phyloP scores from a whole-genome alignment of 2,329 filamentous ascomycete genomes.

The Venturia asperata region DNA sequence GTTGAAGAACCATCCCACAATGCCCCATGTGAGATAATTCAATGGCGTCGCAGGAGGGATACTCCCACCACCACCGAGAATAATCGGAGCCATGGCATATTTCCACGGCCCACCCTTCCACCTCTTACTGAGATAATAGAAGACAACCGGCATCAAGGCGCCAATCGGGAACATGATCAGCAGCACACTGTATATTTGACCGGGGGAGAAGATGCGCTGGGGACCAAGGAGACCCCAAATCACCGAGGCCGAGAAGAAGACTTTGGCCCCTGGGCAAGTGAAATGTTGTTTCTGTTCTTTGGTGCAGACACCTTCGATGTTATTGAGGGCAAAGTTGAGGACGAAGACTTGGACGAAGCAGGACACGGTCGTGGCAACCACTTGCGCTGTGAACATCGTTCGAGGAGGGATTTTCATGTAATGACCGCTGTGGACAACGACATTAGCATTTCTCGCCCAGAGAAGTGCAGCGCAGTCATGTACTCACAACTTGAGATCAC shows the following conservation, averaged over 20 bases:
- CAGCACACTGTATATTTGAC: slow-evolving; percentile 54
- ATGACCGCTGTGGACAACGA: slow-evolving; percentile 23
- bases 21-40: slow-evolving; percentile 25
- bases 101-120: slow-evolving; percentile 42
- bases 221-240: slow-evolving; percentile 63
- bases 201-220: slow-evolving; percentile 55
- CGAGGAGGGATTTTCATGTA: slow-evolving; percentile 46
- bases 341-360: slow-evolving; percentile 44
- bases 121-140: slow-evolving; percentile 45
- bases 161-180: slow-evolving; percentile 55
- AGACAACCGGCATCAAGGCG: slow-evolving; percentile 45
- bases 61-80: slow-evolving; percentile 52
- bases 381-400: slow-evolving; percentile 45
- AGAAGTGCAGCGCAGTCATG: too few species aligned
- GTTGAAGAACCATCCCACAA: slow-evolving; percentile 28
- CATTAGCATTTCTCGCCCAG: too few species aligned
- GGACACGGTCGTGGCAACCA: slow-evolving; percentile 44
- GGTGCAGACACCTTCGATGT: slow-evolving; percentile 40
- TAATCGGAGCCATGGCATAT: slow-evolving; percentile 55
- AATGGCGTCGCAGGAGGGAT: slow-evolving; percentile 45
- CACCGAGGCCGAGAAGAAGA: slow-evolving; percentile 60
- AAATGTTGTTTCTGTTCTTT: slow-evolving; percentile 40
- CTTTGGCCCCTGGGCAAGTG: slow-evolving; percentile 55
- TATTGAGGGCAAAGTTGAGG: slow-evolving; percentile 43
- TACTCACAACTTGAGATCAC: slow-evolving; percentile 24